Evolutionary conservation across 192 early-diverging fungal genomes (phyloP), one percentile per base, ranked within the genome.

Genomic region (Entomortierella beljakovae): DNA sequence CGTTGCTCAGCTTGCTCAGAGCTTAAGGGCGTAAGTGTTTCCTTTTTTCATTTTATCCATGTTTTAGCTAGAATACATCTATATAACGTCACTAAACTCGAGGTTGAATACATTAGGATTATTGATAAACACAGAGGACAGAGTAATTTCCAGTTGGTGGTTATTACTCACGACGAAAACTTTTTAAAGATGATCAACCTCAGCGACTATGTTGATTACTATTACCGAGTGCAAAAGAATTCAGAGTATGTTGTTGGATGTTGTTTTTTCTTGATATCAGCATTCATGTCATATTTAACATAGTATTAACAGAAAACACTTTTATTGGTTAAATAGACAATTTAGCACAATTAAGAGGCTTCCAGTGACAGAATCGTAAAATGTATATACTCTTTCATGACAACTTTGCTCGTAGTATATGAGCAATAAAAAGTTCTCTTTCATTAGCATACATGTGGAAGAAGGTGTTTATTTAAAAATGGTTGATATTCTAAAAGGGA

Each of bases 111-210:
- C 58, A 26, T 34, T 70, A 87, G 92, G 35, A 94, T 99, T 55
- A 95, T 99, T 67, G 88, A 93, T 66, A 71, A 80, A 18, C 90
- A 95, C 13, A 82, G 90, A 40, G 80, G 82, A 25, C 96, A 98
- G 80, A 72, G 84, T 63, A 98, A 98, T 82, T 99, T 99, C 71
- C 98, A 99, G 83, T 83, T 99, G 32, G 91, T 99, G 48, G 86
- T 99, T 34, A 98, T 99, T 70, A 98, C 98, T 16, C 98, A 99
- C 70, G 97, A 99, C 81, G 97, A 98, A 72, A 90, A 93, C 29
- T 99, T 99, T 83, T 88, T 98, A 77, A 90, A 92, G 50, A 80
- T 89, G 66, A 64, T 99, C 26, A 95, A 93, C 29, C 80, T 87
- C 60, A 84, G 88, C 13, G 93, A 95, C 57, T 91, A 91, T 58